Conservation (phyloP, 192 early-diverging fungal genomes). For the Paraglomus occultum region DNA sequence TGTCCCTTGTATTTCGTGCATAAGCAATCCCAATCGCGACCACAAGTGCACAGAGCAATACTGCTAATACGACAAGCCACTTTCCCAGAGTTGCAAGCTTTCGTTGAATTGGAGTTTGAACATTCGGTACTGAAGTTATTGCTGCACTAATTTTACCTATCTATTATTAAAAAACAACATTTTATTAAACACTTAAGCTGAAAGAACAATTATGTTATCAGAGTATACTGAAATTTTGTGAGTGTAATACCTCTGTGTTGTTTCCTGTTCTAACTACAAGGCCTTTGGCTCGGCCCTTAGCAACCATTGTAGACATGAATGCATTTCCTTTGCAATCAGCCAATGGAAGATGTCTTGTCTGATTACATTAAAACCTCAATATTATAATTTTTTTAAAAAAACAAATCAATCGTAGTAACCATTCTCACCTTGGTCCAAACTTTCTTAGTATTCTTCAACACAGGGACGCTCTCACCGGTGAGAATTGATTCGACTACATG, state of each 20-base stretch:
- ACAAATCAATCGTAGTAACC: neutral
- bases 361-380: neutral
- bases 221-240: neutral
- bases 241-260: slow-evolving; percentile 62
- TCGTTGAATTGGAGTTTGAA: slow-evolving; percentile 66
- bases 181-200: neutral
- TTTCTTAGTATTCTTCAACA: slow-evolving; percentile 61
- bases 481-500: slow-evolving; percentile 80
- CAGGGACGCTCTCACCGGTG: slow-evolving; percentile 77
- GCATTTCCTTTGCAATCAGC: slow-evolving; percentile 95
- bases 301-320: slow-evolving; percentile 94
- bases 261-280: slow-evolving; percentile 89
- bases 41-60: slow-evolving; percentile 79
- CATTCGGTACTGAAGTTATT: slow-evolving; percentile 61
- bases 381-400: slow-evolving; percentile 1
- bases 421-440: slow-evolving; percentile 60
- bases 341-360: slow-evolving; percentile 65
- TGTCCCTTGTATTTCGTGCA: slow-evolving; percentile 62
- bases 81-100: slow-evolving; percentile 79
- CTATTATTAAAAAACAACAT: slow-evolving; percentile 25
- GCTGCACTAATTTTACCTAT: slow-evolving; percentile 93
- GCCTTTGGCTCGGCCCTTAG: slow-evolving; percentile 87
- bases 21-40: slow-evolving; percentile 80
- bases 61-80: slow-evolving; percentile 79
- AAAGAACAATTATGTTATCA: slow-evolving; percentile 23